phyloP scores from a whole-genome alignment of 78 protist species.

The Planoprotostelium fungivorum region DNA sequence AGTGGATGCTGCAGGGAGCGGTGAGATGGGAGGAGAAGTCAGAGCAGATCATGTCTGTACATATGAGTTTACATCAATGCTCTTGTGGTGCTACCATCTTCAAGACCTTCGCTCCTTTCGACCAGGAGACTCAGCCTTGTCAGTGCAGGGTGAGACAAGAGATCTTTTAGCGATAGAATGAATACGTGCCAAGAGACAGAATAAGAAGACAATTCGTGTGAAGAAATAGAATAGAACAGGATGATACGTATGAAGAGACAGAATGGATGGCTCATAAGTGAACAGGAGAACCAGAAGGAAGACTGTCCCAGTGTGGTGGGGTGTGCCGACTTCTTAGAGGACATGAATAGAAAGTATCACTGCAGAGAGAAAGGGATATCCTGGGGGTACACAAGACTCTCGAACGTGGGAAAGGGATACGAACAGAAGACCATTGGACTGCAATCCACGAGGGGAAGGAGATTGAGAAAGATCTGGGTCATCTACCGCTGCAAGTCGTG shows the following conservation, averaged over 20 bases:
- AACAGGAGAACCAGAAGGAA: neutral
- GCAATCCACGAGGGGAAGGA: neutral
- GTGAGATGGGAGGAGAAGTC: conserved; percentile 38
- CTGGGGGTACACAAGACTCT: conserved; percentile 36
- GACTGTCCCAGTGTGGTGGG: conserved; percentile 42
- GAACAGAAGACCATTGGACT: conserved; percentile 2
- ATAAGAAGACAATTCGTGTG: too few relatives aligned
- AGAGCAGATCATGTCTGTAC: conserved; percentile 8
- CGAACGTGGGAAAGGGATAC: conserved; percentile 46
- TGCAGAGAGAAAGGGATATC: conserved; percentile 19
- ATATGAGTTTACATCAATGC: conserved; percentile 35
- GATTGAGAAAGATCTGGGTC: conserved; percentile 36
- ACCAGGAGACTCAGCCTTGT: conserved; percentile 2
- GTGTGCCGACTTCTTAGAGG: conserved; percentile 37
- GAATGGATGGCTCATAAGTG: conserved; percentile 4
- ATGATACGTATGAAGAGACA: conserved; percentile 19
- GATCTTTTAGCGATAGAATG: too few relatives aligned
- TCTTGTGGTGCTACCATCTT: conserved; percentile 59
- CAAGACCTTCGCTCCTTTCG: conserved; percentile 41
- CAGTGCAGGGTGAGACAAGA: neutral
- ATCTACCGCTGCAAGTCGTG: conserved; percentile 56
- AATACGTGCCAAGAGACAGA: too few relatives aligned
- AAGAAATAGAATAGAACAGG: conserved; percentile 2
- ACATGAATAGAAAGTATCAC: conserved; percentile 49
- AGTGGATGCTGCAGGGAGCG: conserved; percentile 42